Base-by-base conservation (phyloP, 2,329 filamentous ascomycete genomes). In the Colletotrichum sansevieriae region DNA sequence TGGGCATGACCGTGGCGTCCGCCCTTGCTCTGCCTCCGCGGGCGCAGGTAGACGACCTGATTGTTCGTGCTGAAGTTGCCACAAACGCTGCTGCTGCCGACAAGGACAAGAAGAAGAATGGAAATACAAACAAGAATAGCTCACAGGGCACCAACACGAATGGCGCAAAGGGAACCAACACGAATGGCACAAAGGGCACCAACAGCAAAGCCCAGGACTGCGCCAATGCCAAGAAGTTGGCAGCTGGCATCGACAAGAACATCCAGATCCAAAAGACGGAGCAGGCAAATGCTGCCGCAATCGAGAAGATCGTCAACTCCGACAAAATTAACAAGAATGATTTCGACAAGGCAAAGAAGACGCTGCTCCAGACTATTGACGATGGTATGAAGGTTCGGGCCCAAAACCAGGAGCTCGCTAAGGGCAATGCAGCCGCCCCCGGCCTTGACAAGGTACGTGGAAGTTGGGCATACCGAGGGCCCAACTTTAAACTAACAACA, bases 261-360 rank as follows among this genome's bases (percentile, higher is more conserved):
- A 75, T 75, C 20, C 46, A 59, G 29, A 71, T 71, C 43, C 74
- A 75, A 65, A 62, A 73, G 67, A 61, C 71, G 58, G 73, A 75
- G 70, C 70, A 70, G 41, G 13, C 57, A 7, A 65, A 72, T 4
- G 66, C 69, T 12, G 63, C 56, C 43, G 51, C 49, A 3, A 20
- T 69, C 3, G 59, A 67, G 43, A 46, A 52, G 20, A 52, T 70
- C 25, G 58, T 75, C 41, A 57, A 56, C 51, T 52, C 64, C 6
- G 66, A 68, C 12, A 66, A 58, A 20, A n/a, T 52, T 1, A 64
- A 70, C 11, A 63, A 61, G 39, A 25, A 25, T 10, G 61, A 69
- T 51, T 74, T 74, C 46, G 58, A 51, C 4, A 6, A 63, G 22
- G 70, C 72, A 33, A 70, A 70, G 63, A 49, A 62, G 15, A 63